Base-by-base conservation (phyloP, 441 rosid species). In the Croton laevigatus region DNA sequence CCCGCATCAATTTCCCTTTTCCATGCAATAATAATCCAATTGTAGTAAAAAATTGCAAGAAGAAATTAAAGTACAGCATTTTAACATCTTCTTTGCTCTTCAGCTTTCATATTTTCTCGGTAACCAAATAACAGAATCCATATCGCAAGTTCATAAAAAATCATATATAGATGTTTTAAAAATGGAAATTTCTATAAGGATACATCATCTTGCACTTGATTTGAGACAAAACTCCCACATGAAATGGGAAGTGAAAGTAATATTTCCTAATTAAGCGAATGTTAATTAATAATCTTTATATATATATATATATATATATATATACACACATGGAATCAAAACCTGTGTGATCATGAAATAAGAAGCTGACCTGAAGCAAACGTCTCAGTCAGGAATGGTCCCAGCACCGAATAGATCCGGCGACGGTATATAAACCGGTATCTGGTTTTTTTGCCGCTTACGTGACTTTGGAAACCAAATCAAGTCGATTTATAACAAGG, bases 341-440 rank as follows among this genome's bases (percentile, higher is more conserved):
- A 49, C 4, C 5, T 5, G 19, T 5, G 19, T 13, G 7, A 48
- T 4, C 53, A 48, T 1, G 14, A 48, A 48, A 48, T 49, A 8
- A 49, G 8, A 64, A 54, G 69, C 69, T 3, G 32, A 42, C 62
- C 69, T 54, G 19, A 2, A 46, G 42, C 54, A 53, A 44, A 57
- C 38, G 71, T 40, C 53, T 63, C 53, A 22, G 48, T 32, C 51
- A 40, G 62, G 19, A 58, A 2, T n/a, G 49, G 52, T 38, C 46
- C 59, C 46, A 70, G 59, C 16, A 12, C 1, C 14, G 5, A 0
- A 53, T 37, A 45, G 68, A 71, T 71, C 68, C 44, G 37, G 40
- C 40, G 16, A 62, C 1, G 27, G 8, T 10, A 23, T 32, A 58
- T 14, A 19, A 44, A 52, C 20, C 6, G 38, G 63, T n/a, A 6